These are phyloP conservation scores for Dothidotthia symphoricarpi DNA, from an alignment of 2,329 filamentous ascomycete genomes.

Conservation along the genomic window DNA sequence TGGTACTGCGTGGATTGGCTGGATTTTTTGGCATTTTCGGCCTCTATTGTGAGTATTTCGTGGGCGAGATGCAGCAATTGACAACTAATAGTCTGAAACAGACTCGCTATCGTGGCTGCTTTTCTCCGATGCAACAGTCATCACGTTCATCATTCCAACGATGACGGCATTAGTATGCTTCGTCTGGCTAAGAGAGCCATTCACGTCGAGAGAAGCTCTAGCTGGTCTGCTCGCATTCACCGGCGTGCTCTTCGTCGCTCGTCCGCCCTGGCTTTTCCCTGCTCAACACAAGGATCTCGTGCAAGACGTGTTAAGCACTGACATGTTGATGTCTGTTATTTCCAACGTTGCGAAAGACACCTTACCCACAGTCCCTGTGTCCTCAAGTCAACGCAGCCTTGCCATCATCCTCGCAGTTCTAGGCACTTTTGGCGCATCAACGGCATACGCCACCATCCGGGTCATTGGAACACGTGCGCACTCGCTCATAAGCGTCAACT, in stretches of 20 bases:
- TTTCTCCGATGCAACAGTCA: conserved; percentile 79
- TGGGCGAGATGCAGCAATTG: conserved; percentile 46
- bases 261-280: conserved; percentile 59
- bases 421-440: conserved; percentile 70
- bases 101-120: conserved; percentile 71
- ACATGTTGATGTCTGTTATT: conserved; percentile 1
- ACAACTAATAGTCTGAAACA: conserved; percentile 14
- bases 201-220: conserved; percentile 71
- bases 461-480: conserved; percentile 76
- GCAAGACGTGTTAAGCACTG: conserved; percentile 10
- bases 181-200: conserved; percentile 69
- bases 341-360: conserved; percentile 1
- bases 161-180: conserved; percentile 78
- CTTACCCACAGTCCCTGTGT: conserved; percentile 31
- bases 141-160: conserved; percentile 78
- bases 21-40: conserved; percentile 30
- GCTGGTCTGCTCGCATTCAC: conserved; percentile 69
- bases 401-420: conserved; percentile 69
- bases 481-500: conserved; percentile 76
- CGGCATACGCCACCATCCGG: conserved; percentile 71
- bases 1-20: conserved; percentile 23
- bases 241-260: conserved; percentile 78
- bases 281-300: too few relatives aligned
- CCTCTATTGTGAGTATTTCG: conserved; percentile 24
- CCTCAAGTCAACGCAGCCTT: conserved; percentile 61